phyloP scores from a whole-genome alignment of 805 yeast genomes.

The Ogataea degrootiae region DNA sequence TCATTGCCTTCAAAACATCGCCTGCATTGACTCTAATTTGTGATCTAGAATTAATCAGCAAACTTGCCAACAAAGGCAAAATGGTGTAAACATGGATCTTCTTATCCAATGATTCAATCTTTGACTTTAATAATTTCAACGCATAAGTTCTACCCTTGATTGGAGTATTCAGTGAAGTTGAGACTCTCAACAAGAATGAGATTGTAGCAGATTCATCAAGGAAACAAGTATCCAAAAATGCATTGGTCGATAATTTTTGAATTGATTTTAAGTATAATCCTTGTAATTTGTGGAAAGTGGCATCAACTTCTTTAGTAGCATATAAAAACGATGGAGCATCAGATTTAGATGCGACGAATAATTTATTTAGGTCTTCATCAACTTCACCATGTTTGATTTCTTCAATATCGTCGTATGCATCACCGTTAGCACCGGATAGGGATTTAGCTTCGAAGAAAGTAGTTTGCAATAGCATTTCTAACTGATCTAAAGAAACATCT shows the following conservation, averaged over 20 bases:
- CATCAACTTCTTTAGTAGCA: slow-evolving; percentile 25
- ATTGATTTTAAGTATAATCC: slow-evolving; percentile 43
- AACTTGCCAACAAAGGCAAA: slow-evolving; percentile 53
- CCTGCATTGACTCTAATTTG: slow-evolving; percentile 44
- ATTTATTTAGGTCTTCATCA: slow-evolving; percentile 17
- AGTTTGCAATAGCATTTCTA: slow-evolving; percentile 66
- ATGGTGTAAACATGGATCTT: slow-evolving; percentile 42
- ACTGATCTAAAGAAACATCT: slow-evolving; percentile 35
- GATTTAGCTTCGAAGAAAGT: slow-evolving; percentile 37
- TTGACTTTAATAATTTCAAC: slow-evolving; percentile 36
- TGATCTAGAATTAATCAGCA: slow-evolving; percentile 47
- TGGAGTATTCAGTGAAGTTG: slow-evolving; percentile 57
- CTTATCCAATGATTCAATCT: slow-evolving; percentile 32
- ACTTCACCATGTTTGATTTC: slow-evolving; percentile 21
- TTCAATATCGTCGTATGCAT: slow-evolving; percentile 27
- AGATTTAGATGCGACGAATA: slow-evolving; percentile 10
- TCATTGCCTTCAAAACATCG: slow-evolving; percentile 34
- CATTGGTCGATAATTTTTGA: slow-evolving; percentile 8
- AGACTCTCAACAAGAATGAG: slow-evolving; percentile 56
- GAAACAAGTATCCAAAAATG: slow-evolving; percentile 19
- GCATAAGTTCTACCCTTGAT: slow-evolving; percentile 48
- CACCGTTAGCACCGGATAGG: slow-evolving; percentile 11
- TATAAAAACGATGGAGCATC: slow-evolving; percentile 32
- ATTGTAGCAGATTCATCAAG: slow-evolving; percentile 28
- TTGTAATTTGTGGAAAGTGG: slow-evolving; percentile 38